Evolutionary conservation across 257 asterid species (phyloP), one percentile per base, ranked within the genome.

Genomic region (Petrea volubilis): DNA sequence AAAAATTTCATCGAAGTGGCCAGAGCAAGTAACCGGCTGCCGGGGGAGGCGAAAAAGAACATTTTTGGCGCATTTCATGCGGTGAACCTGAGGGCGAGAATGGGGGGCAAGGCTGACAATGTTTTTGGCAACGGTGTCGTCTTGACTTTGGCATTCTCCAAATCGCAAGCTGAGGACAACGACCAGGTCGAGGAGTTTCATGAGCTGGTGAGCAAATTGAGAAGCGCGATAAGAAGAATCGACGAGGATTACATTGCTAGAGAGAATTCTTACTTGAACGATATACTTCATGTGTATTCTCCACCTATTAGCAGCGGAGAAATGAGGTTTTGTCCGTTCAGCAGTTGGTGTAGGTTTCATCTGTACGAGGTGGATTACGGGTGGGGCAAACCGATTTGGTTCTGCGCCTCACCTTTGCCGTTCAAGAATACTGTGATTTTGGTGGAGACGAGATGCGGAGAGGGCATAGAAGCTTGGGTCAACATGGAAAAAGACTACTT

Each of bases 271-370:
- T 70, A 58, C 13, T 0, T 58, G 27, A 33, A 33, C 4, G 62
- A 71, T 59, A 15, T 71, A 0, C 25, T 0, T 14, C 3, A 0
- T 5, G 1, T 47, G 21, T 2, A 2, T 6, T n/a, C 64, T 14
- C 7, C 3, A 5, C n/a, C n/a, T n/a, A 3, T 23, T 14, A 3
- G 5, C 15, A 28, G 7, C 4, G 53, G 69, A 53, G 69, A 60
- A 60, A 2, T 41, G 52, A 68, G 47, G 20, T 15, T 20, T 31
- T 80, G 76, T 44, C 18, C 5, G 28, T 82, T 85, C 24, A 83
- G 79, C 36, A 85, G 86, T 9, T 85, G 90, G 87, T 68, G 79
- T 24, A 74, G 81, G 29, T 82, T 80, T 78, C 79, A 82, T 3
- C 11, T 78, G 2, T 82, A 85, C 34, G 79, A 78, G 7, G 78